Evolutionary conservation across 2,329 filamentous ascomycete genomes (phyloP).

Genomic region (Phialophora expanda): DNA sequence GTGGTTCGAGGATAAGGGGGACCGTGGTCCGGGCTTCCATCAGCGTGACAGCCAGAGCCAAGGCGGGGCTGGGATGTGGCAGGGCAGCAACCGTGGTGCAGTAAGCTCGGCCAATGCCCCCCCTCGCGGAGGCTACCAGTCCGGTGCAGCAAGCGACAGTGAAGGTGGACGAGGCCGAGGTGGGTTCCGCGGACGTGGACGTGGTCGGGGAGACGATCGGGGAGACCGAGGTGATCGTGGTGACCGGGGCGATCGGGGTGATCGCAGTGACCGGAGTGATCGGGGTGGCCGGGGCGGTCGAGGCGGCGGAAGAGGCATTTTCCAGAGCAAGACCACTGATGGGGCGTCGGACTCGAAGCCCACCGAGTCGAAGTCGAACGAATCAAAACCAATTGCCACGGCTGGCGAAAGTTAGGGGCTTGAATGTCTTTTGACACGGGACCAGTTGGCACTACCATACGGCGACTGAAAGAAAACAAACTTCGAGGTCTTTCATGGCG

Average conservation of each 20-base stretch:
- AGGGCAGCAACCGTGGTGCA: constrained; percentile 64
- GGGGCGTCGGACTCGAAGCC: constrained; percentile 52
- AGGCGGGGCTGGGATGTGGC: constrained; percentile 63
- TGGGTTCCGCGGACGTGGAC: constrained; percentile 63
- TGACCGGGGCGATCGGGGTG: constrained; percentile 55
- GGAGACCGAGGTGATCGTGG: constrained; percentile 61
- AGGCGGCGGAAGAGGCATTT: constrained; percentile 51
- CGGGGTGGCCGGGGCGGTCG: constrained; percentile 43
- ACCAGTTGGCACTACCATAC: constrained; percentile 12
- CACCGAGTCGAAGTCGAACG: constrained; percentile 45
- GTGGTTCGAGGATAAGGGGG: constrained; percentile 69
- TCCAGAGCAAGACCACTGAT: constrained; percentile 63
- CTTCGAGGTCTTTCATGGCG: constrained; percentile 21
- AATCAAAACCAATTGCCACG: constrained; percentile 38
- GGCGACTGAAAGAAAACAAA: constrained; percentile 20
- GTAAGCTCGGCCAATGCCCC: constrained; percentile 63
- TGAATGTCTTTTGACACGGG: constrained; percentile 11
- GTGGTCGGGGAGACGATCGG: constrained; percentile 60
- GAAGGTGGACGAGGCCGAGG: constrained; percentile 68
- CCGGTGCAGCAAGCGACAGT: constrained; percentile 78
- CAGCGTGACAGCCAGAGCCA: constrained; percentile 44
- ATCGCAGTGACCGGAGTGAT: constrained; percentile 60
- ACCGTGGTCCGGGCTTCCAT: constrained; percentile 55
- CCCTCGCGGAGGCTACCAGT: constrained; percentile 77
- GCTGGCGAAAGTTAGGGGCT: constrained; percentile 31